Evolutionary conservation across 73 alveolate genomes (phyloP), one percentile per base, ranked within the genome.

Genomic region (Chromera velia): DNA sequence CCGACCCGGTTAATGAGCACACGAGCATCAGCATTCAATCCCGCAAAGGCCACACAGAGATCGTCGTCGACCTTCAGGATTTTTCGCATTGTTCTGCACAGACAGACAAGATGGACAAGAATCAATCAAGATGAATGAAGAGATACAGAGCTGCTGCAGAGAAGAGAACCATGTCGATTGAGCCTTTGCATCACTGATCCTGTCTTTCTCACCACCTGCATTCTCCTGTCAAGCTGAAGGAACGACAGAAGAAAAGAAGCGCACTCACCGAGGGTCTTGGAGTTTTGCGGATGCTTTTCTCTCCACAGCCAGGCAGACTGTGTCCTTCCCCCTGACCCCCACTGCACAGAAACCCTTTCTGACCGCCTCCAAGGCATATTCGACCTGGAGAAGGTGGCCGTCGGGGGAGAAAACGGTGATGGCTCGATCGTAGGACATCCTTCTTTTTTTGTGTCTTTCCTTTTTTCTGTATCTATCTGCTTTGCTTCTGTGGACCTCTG

Each of bases 361-460:
- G 32, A 92, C 98, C 33, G 98, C 98, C 82, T 92, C 98, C 34
- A 90, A 91, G 40, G 98, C 98, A 82, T 92, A 92, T 81, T 92
- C 94, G 69, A 92, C 98, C 82, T 92, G 96, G 90, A 90, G 88
- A 33, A 92, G 91, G 83, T 92, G 92, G 73, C 96, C 98, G 75
- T 93, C 98, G 47, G 98, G 98, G 40, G 98, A 92, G 88, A 93
- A 93, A 70, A 93, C 92, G 64, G 98, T 91, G 87, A 93, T 84
- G 33, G 98, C 93, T 82, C 92, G 92, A 84, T 93, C 98, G 93
- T 93, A 93, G 70, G 92, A 80, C 93, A 82, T 87, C 30, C n/a
- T n/a, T n/a, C n/a, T n/a, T n/a, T n/a, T n/a, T n/a, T n/a, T n/a
- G n/a, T n/a, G n/a, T n/a, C n/a, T n/a, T n/a, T n/a, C n/a, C n/a